phyloP scores from a whole-genome alignment of 2,329 filamentous ascomycete genomes.

The Neofusicoccum laricinum region DNA sequence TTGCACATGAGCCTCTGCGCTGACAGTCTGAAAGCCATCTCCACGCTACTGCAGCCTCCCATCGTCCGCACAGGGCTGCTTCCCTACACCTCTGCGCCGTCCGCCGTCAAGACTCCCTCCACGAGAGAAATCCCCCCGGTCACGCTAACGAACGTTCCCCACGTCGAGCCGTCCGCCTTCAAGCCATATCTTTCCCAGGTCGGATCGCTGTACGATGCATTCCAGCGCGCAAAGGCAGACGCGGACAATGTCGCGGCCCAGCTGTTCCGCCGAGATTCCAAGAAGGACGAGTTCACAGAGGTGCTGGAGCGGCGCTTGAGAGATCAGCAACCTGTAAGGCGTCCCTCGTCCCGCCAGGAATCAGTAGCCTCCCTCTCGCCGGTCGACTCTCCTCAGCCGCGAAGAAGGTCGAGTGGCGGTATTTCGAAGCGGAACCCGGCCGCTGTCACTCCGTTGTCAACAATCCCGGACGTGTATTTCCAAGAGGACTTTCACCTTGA shows the following conservation, averaged over 20 bases:
- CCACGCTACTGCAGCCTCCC: conserved; percentile 84
- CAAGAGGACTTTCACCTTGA: conserved; percentile 93
- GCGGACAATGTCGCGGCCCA: conserved; percentile 61
- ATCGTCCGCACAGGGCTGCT: conserved; percentile 85
- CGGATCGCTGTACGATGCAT: conserved; percentile 81
- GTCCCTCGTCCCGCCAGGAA: conserved; percentile 40
- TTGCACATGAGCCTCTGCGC: background rate
- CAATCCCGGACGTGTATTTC: conserved; percentile 90
- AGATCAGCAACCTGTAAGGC: conserved; percentile 31
- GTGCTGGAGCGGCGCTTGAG: conserved; percentile 43
- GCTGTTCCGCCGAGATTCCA: conserved; percentile 45
- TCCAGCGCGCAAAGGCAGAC: conserved; percentile 77
- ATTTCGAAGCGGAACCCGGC: conserved; percentile 59
- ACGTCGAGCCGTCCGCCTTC: conserved; percentile 77
- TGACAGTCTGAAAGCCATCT: conserved; percentile 63
- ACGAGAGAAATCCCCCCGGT: conserved; percentile 90
- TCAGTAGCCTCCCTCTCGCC: conserved; percentile 42
- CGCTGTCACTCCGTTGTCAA: conserved; percentile 80
- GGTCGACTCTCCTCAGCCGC: conserved; percentile 47
- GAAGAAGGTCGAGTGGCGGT: conserved; percentile 51
- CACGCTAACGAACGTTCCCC: conserved; percentile 80
- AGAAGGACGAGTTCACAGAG: conserved; percentile 49
- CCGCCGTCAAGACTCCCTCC: conserved; percentile 77
- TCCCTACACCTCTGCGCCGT: conserved; percentile 71
- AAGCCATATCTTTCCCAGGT: conserved; percentile 81